Evolutionary conservation across 1,284 basidiomycete species (phyloP), one percentile per base, ranked within the genome.

Genomic region (Termitomyces sp.): DNA sequence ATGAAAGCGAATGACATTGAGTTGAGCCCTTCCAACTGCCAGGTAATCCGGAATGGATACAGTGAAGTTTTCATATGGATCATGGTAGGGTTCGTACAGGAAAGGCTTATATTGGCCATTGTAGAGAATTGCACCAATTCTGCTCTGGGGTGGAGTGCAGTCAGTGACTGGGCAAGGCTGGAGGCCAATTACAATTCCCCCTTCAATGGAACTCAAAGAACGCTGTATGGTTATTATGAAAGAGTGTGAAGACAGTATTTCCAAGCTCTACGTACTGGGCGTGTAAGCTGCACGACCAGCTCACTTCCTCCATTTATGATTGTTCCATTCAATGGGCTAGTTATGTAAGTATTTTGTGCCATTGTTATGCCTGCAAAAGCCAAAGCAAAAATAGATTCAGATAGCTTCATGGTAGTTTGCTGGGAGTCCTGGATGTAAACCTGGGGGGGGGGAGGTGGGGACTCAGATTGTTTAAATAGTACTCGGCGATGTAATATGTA

Each of bases 271-370:
- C 62, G 42, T 58, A 66, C 66, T 8, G 64, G 65, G 34, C 60
- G 60, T 16, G 62, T 53, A 39, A 68, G 33, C 44, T 68, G 66
- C 44, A 68, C 49, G 9, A 60, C 59, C 30, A 66, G 35, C 3
- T 53, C 33, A 9, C 46, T 28, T 31, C 62, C 61, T 33, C 56
- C 55, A 3, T 40, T 26, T 1, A 67, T 46, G 14, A 50, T 57
- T 8, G 60, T 39, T 11, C 62, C 60, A 2, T 55, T 21, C 1
- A 45, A 31, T 1, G 66, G 66, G 39, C 34, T 43, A 2, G 59
- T 56, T 30, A 68, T 64, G 44, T 56, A 61, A 33, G 54, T 57
- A 3, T 49, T 43, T 44, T 67, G 66, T 7, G 56, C 63, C 21
- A 47, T 47, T 8, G 57, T 28, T 11, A 61, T 58, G 10, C 56